Base-by-base conservation (phyloP, 2,329 filamentous ascomycete genomes). In the Massarina eburnea region DNA sequence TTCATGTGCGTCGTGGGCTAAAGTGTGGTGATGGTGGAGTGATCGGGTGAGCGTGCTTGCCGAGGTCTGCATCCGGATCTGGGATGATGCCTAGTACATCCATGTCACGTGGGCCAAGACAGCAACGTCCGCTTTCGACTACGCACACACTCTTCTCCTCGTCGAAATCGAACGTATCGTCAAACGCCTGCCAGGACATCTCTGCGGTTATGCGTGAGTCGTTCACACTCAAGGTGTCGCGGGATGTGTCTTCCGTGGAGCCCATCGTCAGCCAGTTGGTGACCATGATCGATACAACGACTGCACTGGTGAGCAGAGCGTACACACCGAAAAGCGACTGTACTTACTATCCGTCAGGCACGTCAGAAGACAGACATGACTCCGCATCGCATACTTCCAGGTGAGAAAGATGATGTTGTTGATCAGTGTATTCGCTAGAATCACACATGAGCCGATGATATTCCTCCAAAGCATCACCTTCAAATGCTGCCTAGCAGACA, bases 341-440 rank as follows among this genome's bases (percentile, higher is more conserved):
- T 9, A 58, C 67, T 52, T 52, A 73, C 71, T 59, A 47, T 73
- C 71, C 29, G 66, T 51, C 3, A 67, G 58, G 44, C 71, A 73
- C 19, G 68, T 59, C 2, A 63, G 53, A 33, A 69, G 66, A 41
- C 71, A 73, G 2, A 66, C 50, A 54, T 70, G 71, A 3, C 63
- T 65, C 17, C 59, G 53, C 35, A 64, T 59, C n/a, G 60, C 56
- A 1, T 61, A 64, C 2, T 44, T 33, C 36, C 61, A 55, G 12
- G 29, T 48, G 17, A 63, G 55, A 19, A 70, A 59, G 6, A 71
- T 41, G 1, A 47, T 55, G 6, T 71, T 58, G 46, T 72, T 72
- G 24, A 57, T 50, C 4, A 70, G 48, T 2, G 70, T 71, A 20
- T 62, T 59, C 2, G 64, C 30, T 18, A 73, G 45, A 17, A 72